Evolutionary conservation across 306 rosid species (phyloP), one percentile per base, ranked within the genome.

Genomic region (Cajanus cajan): DNA sequence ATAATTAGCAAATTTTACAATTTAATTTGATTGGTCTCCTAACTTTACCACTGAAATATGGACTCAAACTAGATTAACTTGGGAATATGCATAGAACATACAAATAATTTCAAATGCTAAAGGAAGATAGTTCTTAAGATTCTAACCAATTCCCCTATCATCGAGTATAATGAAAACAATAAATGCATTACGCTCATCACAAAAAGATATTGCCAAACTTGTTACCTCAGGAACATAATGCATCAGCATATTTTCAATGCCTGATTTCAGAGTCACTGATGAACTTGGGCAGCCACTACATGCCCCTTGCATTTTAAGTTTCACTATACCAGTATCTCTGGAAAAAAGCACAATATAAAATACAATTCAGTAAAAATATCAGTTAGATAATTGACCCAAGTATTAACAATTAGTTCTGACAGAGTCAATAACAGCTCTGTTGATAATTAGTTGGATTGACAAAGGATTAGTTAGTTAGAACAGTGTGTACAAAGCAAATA

Each of bases 261-360:
- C 98, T 21, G 98, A 92, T 85, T 95, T 95, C 79, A 95, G 89
- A 52, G 98, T 95, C 80, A 95, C 98, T 1, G 98, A 86, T 51
- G 98, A 95, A 86, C 98, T 95, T 62, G 98, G 98, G 90, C 98
- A 95, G 89, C 98, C 98, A 77, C 98, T 94, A 64, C 98, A 94
- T 24, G 98, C 98, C 78, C 98, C 98, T 91, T 95, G 98, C 98
- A 95, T 92, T 83, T 67, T 83, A 78, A 95, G 88, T 78, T 87
- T 95, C 22, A 95, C 98, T 50, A 89, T 84, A 58, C 98, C 98
- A 68, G 96, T 84, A 63, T 95, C 98, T 78, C 98, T 95, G 77
- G 63, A 82, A 59, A 77, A 69, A 80, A 65, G 15, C 78, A 79
- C 43, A 44, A 39, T 18, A 44, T n/a, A 44, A 12, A 54, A 39